Evolutionary conservation across 2,329 filamentous ascomycete species (phyloP).

Genomic region (Talaromyces sp.): DNA sequence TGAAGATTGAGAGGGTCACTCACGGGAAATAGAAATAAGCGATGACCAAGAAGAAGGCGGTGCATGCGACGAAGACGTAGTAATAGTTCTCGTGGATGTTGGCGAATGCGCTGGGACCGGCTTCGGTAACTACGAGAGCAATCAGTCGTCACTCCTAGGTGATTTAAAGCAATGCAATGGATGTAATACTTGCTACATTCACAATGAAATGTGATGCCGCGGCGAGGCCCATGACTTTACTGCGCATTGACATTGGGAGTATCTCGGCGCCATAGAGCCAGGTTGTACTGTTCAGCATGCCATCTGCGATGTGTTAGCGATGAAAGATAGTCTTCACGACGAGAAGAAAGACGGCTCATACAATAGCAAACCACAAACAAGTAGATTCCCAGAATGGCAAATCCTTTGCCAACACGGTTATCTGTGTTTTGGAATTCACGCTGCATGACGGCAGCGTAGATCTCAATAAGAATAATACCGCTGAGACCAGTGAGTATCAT

Average conservation of each 20-base stretch:
- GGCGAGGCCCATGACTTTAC: conserved; percentile 53
- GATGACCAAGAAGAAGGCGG: conserved; percentile 47
- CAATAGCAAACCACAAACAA: conserved; percentile 55
- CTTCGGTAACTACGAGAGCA: conserved; percentile 42
- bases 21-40: conserved; percentile 54
- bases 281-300: conserved; percentile 52
- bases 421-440: conserved; percentile 51
- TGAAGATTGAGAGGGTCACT: conserved; percentile 15
- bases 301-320: conserved; percentile 30
- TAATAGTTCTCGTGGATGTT: conserved; percentile 58
- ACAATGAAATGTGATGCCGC: conserved; percentile 53
- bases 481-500: conserved; percentile 54
- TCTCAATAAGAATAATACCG: conserved; percentile 53
- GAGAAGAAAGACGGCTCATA: conserved; percentile 22
- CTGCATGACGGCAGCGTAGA: conserved; percentile 59
- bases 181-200: conserved; percentile 45
- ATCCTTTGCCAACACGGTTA: conserved; percentile 55
- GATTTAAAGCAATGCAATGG: conserved; percentile 2
- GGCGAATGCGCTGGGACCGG: conserved; percentile 53
- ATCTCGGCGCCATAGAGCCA: conserved; percentile 56
- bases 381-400: conserved; percentile 57
- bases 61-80: conserved; percentile 55
- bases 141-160: conserved; percentile 3
- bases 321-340: conserved; percentile 5
- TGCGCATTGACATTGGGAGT: conserved; percentile 49